These are phyloP conservation scores for Crithidia acanthocephali DNA, from an alignment of 208 protist genomes.

Conservation along the genomic window DNA sequence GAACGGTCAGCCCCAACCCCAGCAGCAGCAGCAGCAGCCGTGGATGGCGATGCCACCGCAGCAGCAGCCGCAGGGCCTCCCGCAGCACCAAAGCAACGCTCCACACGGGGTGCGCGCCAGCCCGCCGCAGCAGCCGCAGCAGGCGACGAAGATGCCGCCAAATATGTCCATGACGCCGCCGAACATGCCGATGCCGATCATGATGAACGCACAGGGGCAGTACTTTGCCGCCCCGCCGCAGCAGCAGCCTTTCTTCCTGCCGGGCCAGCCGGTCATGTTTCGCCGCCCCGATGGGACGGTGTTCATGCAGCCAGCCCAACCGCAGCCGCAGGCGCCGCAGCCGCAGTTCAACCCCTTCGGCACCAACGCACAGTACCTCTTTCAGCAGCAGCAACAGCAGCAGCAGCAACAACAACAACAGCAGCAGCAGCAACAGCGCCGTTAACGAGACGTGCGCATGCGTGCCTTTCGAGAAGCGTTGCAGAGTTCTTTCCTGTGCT, in stretches of 20 bases:
- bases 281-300: conserved; percentile 32
- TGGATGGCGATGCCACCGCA: conserved; percentile 13
- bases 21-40: not conserved
- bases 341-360: conserved; percentile 37
- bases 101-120: conserved; percentile 15
- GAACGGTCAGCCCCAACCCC: conserved; percentile 2
- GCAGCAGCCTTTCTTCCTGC: conserved; percentile 33
- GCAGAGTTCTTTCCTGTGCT: no score
- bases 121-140: conserved; percentile 29
- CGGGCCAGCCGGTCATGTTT: conserved; percentile 33
- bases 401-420: conserved; percentile 50
- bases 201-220: conserved; percentile 41
- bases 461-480: not conserved
- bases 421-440: conserved; percentile 47
- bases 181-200: conserved; percentile 25
- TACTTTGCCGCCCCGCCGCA: conserved; percentile 30
- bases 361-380: conserved; percentile 57
- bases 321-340: conserved; percentile 27
- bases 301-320: conserved; percentile 42
- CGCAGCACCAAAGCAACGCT: conserved; percentile 24
- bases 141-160: conserved; percentile 23
- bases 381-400: conserved; percentile 55
- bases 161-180: conserved; percentile 19
- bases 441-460: not conserved
- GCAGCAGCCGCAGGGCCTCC: conserved; percentile 38